phyloP scores from a whole-genome alignment of 2,329 filamentous ascomycete genomes.

The Ceratocystiopsis sp. region DNA sequence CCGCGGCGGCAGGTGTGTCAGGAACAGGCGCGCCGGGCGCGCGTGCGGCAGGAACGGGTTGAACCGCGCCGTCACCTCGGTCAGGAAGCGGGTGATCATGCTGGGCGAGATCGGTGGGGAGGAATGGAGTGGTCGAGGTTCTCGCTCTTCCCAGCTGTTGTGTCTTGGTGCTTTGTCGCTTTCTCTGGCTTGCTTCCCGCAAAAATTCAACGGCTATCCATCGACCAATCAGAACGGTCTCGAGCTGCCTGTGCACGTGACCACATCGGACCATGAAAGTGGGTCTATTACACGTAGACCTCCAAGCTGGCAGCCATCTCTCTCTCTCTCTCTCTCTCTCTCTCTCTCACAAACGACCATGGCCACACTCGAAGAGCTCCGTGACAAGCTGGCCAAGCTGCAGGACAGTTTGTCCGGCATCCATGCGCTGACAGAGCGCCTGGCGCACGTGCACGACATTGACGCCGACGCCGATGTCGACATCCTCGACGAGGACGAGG shows the following conservation, averaged over 20 bases:
- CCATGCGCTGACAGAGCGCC: constrained; percentile 39
- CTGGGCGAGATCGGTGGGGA: constrained; percentile 12
- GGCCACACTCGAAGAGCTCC: constrained; percentile 39
- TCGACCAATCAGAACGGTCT: too few species aligned
- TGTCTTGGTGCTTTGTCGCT: neutral
- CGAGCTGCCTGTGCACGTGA: too few species aligned
- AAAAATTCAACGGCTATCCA: too few species aligned
- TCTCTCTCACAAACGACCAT: too few species aligned
- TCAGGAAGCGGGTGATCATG: constrained; percentile 79
- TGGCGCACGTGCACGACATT: constrained; percentile 28
- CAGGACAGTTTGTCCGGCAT: constrained; percentile 46
- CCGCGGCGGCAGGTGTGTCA: constrained; percentile 65
- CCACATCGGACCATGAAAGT: too few species aligned
- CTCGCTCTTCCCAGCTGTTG: neutral
- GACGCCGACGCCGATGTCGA: constrained; percentile 7
- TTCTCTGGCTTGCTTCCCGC: too few species aligned
- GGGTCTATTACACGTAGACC: too few species aligned
- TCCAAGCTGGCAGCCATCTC: too few species aligned
- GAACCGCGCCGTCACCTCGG: constrained; percentile 71
- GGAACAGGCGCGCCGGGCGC: constrained; percentile 74
- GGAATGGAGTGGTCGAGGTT: neutral
- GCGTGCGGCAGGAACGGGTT: constrained; percentile 74
- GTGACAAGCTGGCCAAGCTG: constrained; percentile 40
- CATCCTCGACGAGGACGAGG: constrained; percentile 26
- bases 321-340: too few species aligned